Percentiles rank a stretch among this genome's conserved stretches.
Conservation (phyloP, 169 alveolate species). For the Eimeria sp. region DNA sequence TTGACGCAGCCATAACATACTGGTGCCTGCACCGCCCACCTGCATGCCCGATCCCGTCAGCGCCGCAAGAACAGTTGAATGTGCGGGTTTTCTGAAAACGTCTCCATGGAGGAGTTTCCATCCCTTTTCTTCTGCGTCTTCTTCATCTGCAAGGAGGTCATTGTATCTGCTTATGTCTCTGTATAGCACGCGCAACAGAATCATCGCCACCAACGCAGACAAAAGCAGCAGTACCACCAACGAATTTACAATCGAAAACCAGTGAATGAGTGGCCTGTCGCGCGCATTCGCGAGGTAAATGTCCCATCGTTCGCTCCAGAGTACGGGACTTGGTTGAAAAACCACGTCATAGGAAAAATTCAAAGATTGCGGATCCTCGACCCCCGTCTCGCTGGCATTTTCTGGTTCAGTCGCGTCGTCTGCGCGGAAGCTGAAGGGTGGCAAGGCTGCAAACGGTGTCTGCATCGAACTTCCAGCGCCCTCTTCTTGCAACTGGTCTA, state of each 20-base stretch:
- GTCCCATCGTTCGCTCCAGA: slow-evolving; percentile 93
- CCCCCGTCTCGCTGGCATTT: not conserved
- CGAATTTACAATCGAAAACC: slow-evolving; percentile 94
- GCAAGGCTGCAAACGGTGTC: slow-evolving; percentile 53
- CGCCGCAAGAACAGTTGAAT: slow-evolving; percentile 89
- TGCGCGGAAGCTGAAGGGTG: slow-evolving; percentile 43
- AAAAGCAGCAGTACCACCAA: slow-evolving; percentile 89
- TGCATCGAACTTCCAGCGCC: not conserved
- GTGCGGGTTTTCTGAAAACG: slow-evolving; percentile 94
- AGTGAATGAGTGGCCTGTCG: slow-evolving; percentile 90
- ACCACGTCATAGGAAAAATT: slow-evolving; percentile 91
- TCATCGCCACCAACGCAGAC: slow-evolving; percentile 91
- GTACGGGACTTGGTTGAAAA: slow-evolving; percentile 88
- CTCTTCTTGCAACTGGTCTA: slow-evolving; percentile 18
- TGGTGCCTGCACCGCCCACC: not conserved
- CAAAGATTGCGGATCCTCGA: slow-evolving; percentile 41
- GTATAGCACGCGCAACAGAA: slow-evolving; percentile 91
- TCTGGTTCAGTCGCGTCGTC: not conserved
- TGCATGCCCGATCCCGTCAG: slow-evolving; percentile 94
- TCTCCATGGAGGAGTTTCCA: slow-evolving; percentile 96
- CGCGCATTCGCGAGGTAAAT: slow-evolving; percentile 89
- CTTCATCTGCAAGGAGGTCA: slow-evolving; percentile 89
- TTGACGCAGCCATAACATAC: too few relatives aligned
- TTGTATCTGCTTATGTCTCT: slow-evolving; percentile 93
- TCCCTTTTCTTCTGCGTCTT: slow-evolving; percentile 92